These are phyloP conservation scores for Oxalis stricta DNA, from an alignment of 441 rosid genomes.

Conservation along the genomic window DNA sequence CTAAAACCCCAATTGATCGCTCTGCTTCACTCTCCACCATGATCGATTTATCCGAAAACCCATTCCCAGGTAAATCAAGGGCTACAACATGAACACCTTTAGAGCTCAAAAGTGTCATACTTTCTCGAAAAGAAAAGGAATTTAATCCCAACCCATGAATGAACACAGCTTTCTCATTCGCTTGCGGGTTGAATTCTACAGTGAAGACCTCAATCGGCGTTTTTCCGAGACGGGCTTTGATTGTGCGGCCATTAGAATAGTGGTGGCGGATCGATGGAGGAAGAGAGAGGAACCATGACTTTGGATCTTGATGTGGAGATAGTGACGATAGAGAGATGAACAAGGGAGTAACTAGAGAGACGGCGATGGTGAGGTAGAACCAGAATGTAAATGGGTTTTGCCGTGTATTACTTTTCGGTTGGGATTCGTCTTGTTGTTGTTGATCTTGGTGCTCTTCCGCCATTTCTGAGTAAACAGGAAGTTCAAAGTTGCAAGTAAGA, in stretches of 20 bases:
- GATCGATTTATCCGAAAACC: slow-evolving; percentile 80
- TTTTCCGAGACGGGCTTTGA: slow-evolving; percentile 58
- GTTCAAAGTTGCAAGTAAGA: too few relatives aligned
- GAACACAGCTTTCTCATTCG: slow-evolving; percentile 42
- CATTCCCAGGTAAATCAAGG: slow-evolving; percentile 83
- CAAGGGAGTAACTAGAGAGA: slow-evolving; percentile 27
- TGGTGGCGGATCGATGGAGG: slow-evolving; percentile 56
- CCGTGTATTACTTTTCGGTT: too few relatives aligned
- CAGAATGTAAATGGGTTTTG: slow-evolving; percentile 35
- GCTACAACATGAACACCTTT: slow-evolving; percentile 53
- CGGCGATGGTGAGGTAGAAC: slow-evolving; percentile 31
- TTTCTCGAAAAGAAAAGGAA: slow-evolving; percentile 51
- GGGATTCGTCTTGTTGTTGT: too few relatives aligned
- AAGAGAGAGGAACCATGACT: slow-evolving; percentile 65
- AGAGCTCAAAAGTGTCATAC: slow-evolving; percentile 35
- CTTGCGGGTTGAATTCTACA: slow-evolving; percentile 27
- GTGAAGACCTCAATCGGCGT: slow-evolving; percentile 55
- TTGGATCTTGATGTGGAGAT: slow-evolving; percentile 36
- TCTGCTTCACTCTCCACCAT: slow-evolving; percentile 43
- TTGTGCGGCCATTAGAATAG: slow-evolving; percentile 57
- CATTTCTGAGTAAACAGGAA: too few relatives aligned
- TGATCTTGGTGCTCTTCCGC: too few relatives aligned
- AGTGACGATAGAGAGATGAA: slow-evolving; percentile 23
- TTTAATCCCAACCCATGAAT: slow-evolving; percentile 82
- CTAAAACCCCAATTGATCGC: slow-evolving; percentile 35